Evolutionary conservation across 306 rosid genomes (phyloP).

Genomic region (Elaeagnus macrophylla): DNA sequence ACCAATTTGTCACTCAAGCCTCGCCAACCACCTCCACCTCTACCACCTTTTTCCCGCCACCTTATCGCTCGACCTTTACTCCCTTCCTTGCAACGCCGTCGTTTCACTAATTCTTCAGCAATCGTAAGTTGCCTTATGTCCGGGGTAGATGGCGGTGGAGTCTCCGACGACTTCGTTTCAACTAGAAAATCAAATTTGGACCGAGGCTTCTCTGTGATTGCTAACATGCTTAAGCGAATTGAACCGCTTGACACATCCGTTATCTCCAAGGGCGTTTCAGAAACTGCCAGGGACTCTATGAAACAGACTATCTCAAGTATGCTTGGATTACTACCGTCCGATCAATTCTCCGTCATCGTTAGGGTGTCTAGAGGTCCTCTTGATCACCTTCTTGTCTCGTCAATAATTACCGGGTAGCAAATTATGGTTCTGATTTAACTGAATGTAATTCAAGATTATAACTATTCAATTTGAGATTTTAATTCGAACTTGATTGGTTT

Average conservation of each 20-base stretch:
- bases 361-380: constrained; percentile 53
- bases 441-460: background rate
- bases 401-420: constrained; percentile 82
- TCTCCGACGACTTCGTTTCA: constrained; percentile 76
- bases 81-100: constrained; percentile 23
- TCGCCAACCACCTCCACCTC: constrained; percentile 34
- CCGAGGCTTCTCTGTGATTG: constrained; percentile 77
- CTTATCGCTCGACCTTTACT: constrained; percentile 11
- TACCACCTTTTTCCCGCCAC: constrained; percentile 9
- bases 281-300: constrained; percentile 76
- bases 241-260: constrained; percentile 78
- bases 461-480: background rate
- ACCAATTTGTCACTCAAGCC: constrained; percentile 34
- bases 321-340: constrained; percentile 88
- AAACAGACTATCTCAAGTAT: constrained; percentile 91
- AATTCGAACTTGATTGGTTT: constrained; percentile 2
- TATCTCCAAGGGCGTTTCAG: constrained; percentile 77
- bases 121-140: constrained; percentile 43
- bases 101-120: constrained; percentile 10
- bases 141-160: constrained; percentile 66
- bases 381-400: constrained; percentile 69
- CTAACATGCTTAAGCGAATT: constrained; percentile 71
- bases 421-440: background rate
- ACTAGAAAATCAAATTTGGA: constrained; percentile 57
- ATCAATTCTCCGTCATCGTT: constrained; percentile 72